Evolutionary conservation across 2,329 filamentous ascomycete species (phyloP).

Genomic region (Alternaria tenuissima): DNA sequence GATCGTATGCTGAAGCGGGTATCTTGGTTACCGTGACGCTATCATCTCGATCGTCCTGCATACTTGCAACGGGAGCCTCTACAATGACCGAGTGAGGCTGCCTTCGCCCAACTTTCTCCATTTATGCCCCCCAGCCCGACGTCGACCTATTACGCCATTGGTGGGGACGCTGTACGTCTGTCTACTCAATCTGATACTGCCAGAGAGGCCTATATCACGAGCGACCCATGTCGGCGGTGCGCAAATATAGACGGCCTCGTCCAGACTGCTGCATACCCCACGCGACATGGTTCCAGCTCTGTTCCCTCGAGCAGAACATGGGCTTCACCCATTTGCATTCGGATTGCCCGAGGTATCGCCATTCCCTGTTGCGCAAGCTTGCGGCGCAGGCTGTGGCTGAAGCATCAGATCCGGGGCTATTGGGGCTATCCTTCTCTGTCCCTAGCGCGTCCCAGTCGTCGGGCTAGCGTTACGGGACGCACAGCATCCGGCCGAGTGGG

Average conservation of each 20-base stretch:
- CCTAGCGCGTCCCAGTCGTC: conserved; percentile 14
- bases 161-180: conserved; percentile 6
- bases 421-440: neutral
- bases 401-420: conserved; percentile 23
- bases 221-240: conserved; percentile 1
- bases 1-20: conserved; percentile 13
- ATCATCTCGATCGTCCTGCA: conserved; percentile 16
- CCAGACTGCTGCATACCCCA: conserved; percentile 7
- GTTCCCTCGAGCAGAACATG: neutral
- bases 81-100: conserved; percentile 9
- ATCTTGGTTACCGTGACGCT: conserved; percentile 20
- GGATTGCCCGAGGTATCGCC: conserved; percentile 21
- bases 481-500: conserved; percentile 24
- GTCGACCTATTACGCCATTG: conserved; percentile 19
- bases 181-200: conserved; percentile 32
- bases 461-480: conserved; percentile 31
- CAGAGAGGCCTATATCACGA: conserved; percentile 3
- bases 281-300: conserved; percentile 1
- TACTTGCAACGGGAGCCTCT: neutral
- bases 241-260: conserved; percentile 7
- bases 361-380: conserved; percentile 19
- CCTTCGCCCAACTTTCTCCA: conserved; percentile 17
- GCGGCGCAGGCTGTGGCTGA: conserved; percentile 27
- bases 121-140: conserved; percentile 8
- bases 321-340: conserved; percentile 3